Evolutionary conservation across 306 rosid species (phyloP).

Genomic region (Gleditsia sinensis): DNA sequence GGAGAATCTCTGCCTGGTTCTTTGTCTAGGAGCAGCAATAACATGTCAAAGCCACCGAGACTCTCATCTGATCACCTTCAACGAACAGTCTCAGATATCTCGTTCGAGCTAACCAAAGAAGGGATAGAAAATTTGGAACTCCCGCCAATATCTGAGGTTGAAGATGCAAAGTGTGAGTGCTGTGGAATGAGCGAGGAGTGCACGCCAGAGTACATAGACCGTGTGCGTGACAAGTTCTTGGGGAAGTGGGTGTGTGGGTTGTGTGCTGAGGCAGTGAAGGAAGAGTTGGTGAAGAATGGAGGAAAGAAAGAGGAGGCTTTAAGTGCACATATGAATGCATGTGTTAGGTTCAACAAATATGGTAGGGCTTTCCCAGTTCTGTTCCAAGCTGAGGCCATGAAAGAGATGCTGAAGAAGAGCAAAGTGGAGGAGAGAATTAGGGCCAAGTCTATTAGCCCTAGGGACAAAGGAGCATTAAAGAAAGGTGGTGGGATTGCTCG

Average conservation of each 20-base stretch:
- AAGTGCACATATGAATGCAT: conserved; percentile 71
- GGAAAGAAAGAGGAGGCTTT: conserved; percentile 78
- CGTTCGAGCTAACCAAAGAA: conserved; percentile 63
- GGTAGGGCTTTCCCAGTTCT: conserved; percentile 88
- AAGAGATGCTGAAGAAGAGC: conserved; percentile 84
- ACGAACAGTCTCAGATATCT: conserved; percentile 79
- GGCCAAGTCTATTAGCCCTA: conserved; percentile 83
- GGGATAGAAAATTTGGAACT: conserved; percentile 38
- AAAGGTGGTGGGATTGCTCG: conserved; percentile 64
- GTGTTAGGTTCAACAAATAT: conserved; percentile 78
- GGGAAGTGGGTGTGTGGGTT: conserved; percentile 90
- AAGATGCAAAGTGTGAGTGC: conserved; percentile 86
- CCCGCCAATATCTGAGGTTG: conserved; percentile 72
- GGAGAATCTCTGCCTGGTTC: conserved; percentile 56
- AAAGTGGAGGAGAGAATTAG: conserved; percentile 59
- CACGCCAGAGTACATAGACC: conserved; percentile 79
- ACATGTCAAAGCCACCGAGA: conserved; percentile 51
- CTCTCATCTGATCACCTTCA: conserved; percentile 60
- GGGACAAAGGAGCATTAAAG: conserved; percentile 57
- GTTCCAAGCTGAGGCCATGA: conserved; percentile 90
- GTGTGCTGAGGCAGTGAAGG: conserved; percentile 90
- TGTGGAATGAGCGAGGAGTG: conserved; percentile 97
- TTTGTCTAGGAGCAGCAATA: conserved; percentile 35
- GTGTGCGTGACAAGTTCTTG: conserved; percentile 57
- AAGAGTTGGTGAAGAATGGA: conserved; percentile 79